Evolutionary conservation across 1,284 basidiomycete genomes (phyloP), one percentile per base, ranked within the genome.

Genomic region (Heterobasidion occidentale): DNA sequence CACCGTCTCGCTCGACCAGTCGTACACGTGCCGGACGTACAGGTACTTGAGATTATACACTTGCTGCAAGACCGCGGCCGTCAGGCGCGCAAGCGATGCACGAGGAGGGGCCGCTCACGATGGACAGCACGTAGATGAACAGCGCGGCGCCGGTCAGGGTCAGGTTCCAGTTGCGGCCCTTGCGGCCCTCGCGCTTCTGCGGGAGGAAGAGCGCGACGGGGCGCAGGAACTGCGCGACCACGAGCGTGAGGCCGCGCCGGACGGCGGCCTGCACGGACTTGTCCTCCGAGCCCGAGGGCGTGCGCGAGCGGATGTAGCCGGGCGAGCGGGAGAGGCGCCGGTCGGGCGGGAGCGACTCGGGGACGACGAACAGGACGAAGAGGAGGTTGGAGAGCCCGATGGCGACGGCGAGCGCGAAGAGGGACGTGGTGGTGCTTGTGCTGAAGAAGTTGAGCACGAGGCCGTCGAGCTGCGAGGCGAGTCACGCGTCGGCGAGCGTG

Each of bases 11-110:
- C 77, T 72, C 6, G 71, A 74, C 79, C 78, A 80, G 14, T 67
- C 63, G 60, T 77, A 81, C 3, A 77, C 73, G 60, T 80, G 77
- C 63, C 76, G 74, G 3, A 75, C 78, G 59, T 80, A 81, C 49
- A 81, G 65, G 59, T 79, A 80, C 64, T 80, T 80, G 42, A 75
- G 72, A 38, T 74, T 74, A 55, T 76, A 79, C 15, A 79, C 70
- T 53, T 76, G 77, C 78, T 80, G 56, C 14, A 49, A 17, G 36
- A 35, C 54, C n/a, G 17, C 38, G 52, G 46, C 58, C 48, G 46
- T 46, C 38, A 35, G 17, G 11, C 9, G n/a, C 52, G 15, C 20
- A n/a, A 3, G 12, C n/a, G n/a, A 12, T n/a, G 38, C 14, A 51
- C 9, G 14, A 11, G 12, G 46, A 7, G 14, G 17, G 54, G 49